A percentile compares a stretch with the other conserved stretches of the same genome.
phyloP scores from a whole-genome alignment of 805 yeast genomes.

The Wickerhamomyces queroliae region DNA sequence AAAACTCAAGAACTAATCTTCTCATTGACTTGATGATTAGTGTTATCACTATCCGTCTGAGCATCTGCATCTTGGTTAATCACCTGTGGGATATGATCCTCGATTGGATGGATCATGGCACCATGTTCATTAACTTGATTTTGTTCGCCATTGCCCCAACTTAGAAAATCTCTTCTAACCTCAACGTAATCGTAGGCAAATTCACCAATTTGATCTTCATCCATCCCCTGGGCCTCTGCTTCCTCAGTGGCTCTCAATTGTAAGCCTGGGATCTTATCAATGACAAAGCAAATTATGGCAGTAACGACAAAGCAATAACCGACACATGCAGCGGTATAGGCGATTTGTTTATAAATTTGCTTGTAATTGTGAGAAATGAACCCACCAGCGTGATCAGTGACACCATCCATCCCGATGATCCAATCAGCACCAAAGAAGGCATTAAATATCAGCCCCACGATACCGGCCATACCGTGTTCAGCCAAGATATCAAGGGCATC shows the following conservation, averaged over 20 bases:
- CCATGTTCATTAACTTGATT: constrained; percentile 5
- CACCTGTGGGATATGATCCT: neutral
- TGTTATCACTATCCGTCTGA: neutral
- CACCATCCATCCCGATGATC: constrained; percentile 88
- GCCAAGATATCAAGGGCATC: constrained; percentile 94
- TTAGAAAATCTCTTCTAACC: constrained; percentile 83
- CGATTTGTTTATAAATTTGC: constrained; percentile 87
- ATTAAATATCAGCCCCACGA: constrained; percentile 83
- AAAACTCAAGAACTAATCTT: too few species aligned
- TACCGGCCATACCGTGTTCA: constrained; percentile 98
- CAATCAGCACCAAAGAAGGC: constrained; percentile 83
- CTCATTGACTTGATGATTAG: neutral
- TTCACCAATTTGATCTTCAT: constrained; percentile 96
- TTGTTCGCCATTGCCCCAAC: constrained; percentile 29
- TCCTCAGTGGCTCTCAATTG: constrained; percentile 75
- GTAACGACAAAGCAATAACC: constrained; percentile 79
- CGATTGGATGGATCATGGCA: neutral
- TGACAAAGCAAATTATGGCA: constrained; percentile 63
- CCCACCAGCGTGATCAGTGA: constrained; percentile 81
- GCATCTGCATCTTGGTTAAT: neutral
- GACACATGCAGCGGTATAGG: constrained; percentile 65
- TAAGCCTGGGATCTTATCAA: constrained; percentile 77
- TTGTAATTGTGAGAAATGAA: constrained; percentile 89
- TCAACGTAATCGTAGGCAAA: constrained; percentile 98
- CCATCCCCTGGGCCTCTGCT: constrained; percentile 86